Evolutionary conservation across 352 stramenopile genomes (phyloP), one percentile per base, ranked within the genome.

Genomic region (Pythium sp.): DNA sequence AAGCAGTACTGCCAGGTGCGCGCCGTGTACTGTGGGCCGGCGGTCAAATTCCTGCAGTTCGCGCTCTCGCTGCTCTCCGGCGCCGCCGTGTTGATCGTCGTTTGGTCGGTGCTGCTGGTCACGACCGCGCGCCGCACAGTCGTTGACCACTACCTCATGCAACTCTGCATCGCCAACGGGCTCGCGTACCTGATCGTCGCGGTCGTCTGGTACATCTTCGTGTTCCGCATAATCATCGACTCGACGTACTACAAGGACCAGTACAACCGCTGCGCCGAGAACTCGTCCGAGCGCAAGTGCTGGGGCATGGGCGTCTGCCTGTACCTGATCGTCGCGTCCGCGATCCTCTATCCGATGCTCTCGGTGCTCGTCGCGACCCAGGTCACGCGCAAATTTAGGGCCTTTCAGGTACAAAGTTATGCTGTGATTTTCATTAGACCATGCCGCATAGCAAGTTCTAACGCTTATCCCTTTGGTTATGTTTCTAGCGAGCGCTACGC

Each of bases 241-340:
- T 89, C 86, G 61, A 83, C 82, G 32, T 94, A 92, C 59, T 94
- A 94, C 76, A 84, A 86, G 63, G 83, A 94, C 69, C 81, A 94
- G 68, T 91, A 75, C 64, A 91, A 78, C 24, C 86, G 84, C 55
- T 94, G 86, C 74, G 78, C 62, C 11, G 78, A 86, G 58, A 92
- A 92, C 65, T 56, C 75, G 54, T 65, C 66, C 1, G 67, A 77
- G 14, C 81, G 84, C n/a, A 83, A 70, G 54, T 94, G 86, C 65
- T 94, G 86, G 86, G 73, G 82, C 30, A 85, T 94, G n/a, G 82
- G 83, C 15, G 49, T 75, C 4, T 87, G 79, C 53, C 58, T 90
- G 14, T 94, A 92, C 58, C 71, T 92, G 1, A 32, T 85, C 12
- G 69, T 93, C 22, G 72, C 66, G n/a, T 72, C 65, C 8, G 80